Conservation (phyloP, 345 rosid species). For the Lumnitzera littorea region DNA sequence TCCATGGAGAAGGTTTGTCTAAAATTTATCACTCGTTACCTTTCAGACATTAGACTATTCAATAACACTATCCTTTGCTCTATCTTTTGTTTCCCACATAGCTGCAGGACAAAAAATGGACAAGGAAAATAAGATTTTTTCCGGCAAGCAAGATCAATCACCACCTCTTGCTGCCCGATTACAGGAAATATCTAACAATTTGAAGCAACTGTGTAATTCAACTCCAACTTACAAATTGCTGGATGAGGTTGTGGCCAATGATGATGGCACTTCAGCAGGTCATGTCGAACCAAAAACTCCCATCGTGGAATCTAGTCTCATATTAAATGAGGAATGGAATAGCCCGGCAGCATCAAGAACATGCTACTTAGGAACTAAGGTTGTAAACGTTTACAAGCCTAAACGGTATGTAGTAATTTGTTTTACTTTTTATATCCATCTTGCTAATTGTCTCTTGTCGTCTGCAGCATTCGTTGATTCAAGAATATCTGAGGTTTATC, state of each 20-base stretch:
- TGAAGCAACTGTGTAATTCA: conserved; percentile 41
- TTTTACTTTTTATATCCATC: not conserved
- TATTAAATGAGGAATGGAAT: conserved; percentile 10
- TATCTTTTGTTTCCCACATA: not conserved
- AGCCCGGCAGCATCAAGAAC: conserved; percentile 47
- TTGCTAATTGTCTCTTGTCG: not conserved
- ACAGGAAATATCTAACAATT: conserved; percentile 41
- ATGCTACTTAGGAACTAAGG: conserved; percentile 45
- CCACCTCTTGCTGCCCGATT: conserved; percentile 51
- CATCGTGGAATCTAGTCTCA: conserved; percentile 4
- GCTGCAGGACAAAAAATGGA: conserved; percentile 14
- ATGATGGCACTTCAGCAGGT: conserved; percentile 10
- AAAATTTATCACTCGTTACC: not conserved
- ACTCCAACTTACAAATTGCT: conserved; percentile 20
- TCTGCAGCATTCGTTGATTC: conserved; percentile 47
- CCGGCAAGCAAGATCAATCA: conserved; percentile 27
- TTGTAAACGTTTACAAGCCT: conserved; percentile 2
- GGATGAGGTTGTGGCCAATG: conserved; percentile 11
- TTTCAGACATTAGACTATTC: too few relatives aligned
- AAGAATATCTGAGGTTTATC: conserved; percentile 52
- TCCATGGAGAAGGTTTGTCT: conserved; percentile 26
- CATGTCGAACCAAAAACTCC: conserved; percentile 49
- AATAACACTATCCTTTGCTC: not conserved
- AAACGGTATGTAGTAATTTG: not conserved
- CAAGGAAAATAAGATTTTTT: conserved; percentile 34